Percentiles rank a stretch among this genome's conserved stretches.
Conservation (phyloP, 495 filamentous ascomycete genomes). For the Lophium mytilinum region DNA sequence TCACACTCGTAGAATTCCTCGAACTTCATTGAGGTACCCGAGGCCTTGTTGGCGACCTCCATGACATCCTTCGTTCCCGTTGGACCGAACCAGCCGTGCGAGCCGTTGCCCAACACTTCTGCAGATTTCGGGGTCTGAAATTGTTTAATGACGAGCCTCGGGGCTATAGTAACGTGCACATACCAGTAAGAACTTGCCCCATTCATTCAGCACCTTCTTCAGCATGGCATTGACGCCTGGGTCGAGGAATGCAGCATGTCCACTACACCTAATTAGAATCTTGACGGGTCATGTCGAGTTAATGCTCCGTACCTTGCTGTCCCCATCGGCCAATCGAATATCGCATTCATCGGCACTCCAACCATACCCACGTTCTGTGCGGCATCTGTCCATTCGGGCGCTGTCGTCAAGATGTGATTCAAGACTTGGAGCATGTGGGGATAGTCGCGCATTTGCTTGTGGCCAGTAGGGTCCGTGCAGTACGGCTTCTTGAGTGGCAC, state of each 20-base stretch:
- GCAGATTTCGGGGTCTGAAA: conserved; percentile 50
- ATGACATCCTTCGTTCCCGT: conserved; percentile 39
- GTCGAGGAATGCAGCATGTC: conserved; percentile 57
- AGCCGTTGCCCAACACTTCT: conserved; percentile 43
- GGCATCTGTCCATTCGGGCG: conserved; percentile 44
- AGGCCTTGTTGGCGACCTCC: conserved; percentile 40
- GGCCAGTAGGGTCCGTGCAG: conserved; percentile 50
- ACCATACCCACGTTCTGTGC: conserved; percentile 51
- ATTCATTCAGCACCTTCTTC: conserved; percentile 61
- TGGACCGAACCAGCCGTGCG: conserved; percentile 55
- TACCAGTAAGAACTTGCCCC: conserved; percentile 45
- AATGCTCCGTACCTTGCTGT: not conserved
- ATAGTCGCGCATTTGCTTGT: conserved; percentile 54
- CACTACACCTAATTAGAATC: conserved; percentile 36
- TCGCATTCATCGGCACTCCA: conserved; percentile 58
- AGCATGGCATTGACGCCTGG: conserved; percentile 58
- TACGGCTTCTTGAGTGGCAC: conserved; percentile 53
- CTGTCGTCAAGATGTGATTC: conserved; percentile 54
- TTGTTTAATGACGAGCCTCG: no score
- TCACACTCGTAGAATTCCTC: conserved; percentile 47
- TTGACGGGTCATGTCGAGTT: not conserved
- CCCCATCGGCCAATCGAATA: conserved; percentile 64
- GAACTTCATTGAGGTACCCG: conserved; percentile 40
- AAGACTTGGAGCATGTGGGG: conserved; percentile 55
- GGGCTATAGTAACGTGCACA: no score